Conservation (phyloP, 768 basidiomycete genomes). For the Boletus bicolor region DNA sequence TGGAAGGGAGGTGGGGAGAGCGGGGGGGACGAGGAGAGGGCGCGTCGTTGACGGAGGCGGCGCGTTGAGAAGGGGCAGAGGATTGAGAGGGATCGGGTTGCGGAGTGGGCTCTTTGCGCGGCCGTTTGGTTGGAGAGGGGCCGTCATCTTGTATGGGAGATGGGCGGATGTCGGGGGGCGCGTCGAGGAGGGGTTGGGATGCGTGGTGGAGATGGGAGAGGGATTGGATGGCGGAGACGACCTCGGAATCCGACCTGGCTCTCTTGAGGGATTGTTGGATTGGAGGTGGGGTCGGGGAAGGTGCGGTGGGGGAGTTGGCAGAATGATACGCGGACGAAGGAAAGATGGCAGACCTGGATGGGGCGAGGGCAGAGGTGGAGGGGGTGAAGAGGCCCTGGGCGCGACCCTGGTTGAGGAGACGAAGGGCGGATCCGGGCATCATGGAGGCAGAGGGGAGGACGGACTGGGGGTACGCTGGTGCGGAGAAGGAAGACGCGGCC, state of each 20-base stretch:
- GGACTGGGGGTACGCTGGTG: slow-evolving; percentile 50
- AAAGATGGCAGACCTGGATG: slow-evolving; percentile 45
- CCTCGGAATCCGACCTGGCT: slow-evolving; percentile 66
- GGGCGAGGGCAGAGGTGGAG: slow-evolving; percentile 61
- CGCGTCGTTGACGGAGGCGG: slow-evolving; percentile 33
- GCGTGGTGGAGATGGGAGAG: slow-evolving; percentile 14
- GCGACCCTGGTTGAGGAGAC: slow-evolving; percentile 79
- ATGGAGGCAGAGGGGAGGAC: slow-evolving; percentile 76
- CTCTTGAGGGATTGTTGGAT: slow-evolving; percentile 50
- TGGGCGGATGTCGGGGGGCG: slow-evolving; percentile 44
- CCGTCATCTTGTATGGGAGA: slow-evolving; percentile 52
- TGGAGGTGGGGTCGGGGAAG: slow-evolving; percentile 53
- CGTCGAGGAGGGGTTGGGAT: slow-evolving; percentile 29
- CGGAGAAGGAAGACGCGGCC: slow-evolving; percentile 65
- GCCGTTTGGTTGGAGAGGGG: slow-evolving; percentile 70
- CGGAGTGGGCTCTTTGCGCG: slow-evolving; percentile 51
- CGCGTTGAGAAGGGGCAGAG: slow-evolving; percentile 19
- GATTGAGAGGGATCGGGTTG: slow-evolving; percentile 32
- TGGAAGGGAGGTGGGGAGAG: slow-evolving; percentile 41
- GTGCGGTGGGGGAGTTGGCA: slow-evolving; percentile 47
- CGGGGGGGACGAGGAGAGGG: slow-evolving; percentile 41
- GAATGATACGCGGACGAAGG: slow-evolving; percentile 51
- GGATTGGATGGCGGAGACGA: slow-evolving; percentile 24
- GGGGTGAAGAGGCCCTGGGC: slow-evolving; percentile 86
- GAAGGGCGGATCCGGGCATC: slow-evolving; percentile 83